Evolutionary conservation across 108 stramenopile species (phyloP).

Genomic region (Skeletonema menzelii): DNA sequence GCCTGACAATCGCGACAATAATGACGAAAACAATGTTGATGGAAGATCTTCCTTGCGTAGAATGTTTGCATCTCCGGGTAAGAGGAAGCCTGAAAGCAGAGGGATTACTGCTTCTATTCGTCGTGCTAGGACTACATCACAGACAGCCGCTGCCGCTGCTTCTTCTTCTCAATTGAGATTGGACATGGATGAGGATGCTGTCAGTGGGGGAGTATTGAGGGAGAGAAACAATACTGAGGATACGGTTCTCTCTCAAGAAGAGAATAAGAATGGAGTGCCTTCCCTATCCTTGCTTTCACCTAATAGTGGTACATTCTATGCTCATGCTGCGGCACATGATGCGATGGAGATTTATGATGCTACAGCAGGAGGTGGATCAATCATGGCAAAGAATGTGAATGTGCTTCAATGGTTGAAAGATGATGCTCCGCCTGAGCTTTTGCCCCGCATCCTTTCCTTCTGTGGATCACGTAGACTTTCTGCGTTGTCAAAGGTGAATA

Average conservation of each 20-base stretch:
- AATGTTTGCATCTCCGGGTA: conserved; percentile 1
- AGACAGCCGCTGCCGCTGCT: background rate
- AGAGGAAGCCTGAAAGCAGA: background rate
- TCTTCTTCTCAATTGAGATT: background rate
- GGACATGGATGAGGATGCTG: background rate
- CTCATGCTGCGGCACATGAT: conserved; percentile 3
- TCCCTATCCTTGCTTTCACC: conserved; percentile 10
- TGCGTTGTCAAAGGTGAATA: conserved; percentile 43
- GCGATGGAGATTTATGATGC: background rate
- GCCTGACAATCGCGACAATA: background rate
- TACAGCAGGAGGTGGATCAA: background rate
- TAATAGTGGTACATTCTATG: background rate
- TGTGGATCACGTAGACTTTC: conserved; percentile 63
- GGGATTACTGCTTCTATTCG: background rate
- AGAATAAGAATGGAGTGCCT: conserved; percentile 4
- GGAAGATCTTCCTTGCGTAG: conserved; percentile 2
- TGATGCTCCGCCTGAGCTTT: conserved; percentile 56
- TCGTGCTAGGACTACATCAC: background rate
- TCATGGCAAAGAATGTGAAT: conserved; percentile 20
- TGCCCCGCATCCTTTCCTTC: conserved; percentile 73
- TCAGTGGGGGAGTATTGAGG: background rate
- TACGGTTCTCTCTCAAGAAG: background rate
- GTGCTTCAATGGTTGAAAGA: conserved; percentile 36
- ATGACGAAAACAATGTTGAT: background rate
- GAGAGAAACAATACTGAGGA: background rate